Evolutionary conservation across 2,329 filamentous ascomycete genomes (phyloP).

Genomic region (Cyanodermella asteris): DNA sequence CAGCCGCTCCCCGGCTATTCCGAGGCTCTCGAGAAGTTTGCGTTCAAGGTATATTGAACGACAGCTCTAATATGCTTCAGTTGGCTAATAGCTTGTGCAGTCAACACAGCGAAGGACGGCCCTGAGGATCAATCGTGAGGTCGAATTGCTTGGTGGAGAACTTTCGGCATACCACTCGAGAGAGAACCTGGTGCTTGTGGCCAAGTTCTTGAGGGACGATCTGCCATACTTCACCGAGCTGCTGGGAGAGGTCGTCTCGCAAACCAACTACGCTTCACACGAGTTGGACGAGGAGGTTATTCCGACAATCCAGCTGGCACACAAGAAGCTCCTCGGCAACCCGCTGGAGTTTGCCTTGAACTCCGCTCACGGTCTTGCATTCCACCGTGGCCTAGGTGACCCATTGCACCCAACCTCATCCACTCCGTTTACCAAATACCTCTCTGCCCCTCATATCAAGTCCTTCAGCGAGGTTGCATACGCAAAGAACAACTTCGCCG

Average conservation of each 20-base stretch:
- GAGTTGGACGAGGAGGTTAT: slow-evolving; percentile 80
- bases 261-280: slow-evolving; percentile 69
- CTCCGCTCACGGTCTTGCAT: slow-evolving; percentile 65
- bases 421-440: slow-evolving; percentile 55
- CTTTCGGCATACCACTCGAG: slow-evolving; percentile 73
- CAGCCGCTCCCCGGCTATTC: slow-evolving; percentile 76
- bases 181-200: slow-evolving; percentile 78
- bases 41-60: slow-evolving; percentile 58
- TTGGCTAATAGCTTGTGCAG: slow-evolving; percentile 20
- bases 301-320: slow-evolving; percentile 52
- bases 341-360: slow-evolving; percentile 56
- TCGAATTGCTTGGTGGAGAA: slow-evolving; percentile 84
- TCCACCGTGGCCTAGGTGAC: slow-evolving; percentile 78
- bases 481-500: slow-evolving; percentile 70
- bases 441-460: slow-evolving; percentile 52
- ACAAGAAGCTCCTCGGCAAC: slow-evolving; percentile 45
- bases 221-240: slow-evolving; percentile 95
- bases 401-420: slow-evolving; percentile 51
- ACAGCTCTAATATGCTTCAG: slow-evolving; percentile 2
- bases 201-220: slow-evolving; percentile 87
- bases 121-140: slow-evolving; percentile 80
- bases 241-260: slow-evolving; percentile 69
- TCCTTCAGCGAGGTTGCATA: slow-evolving; percentile 62
- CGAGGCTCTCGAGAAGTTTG: slow-evolving; percentile 79
- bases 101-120: slow-evolving; percentile 75